A percentile compares a stretch with the other conserved stretches of the same genome.
These are phyloP conservation scores for Magnaporthiopsis rhizophila DNA, from an alignment of 2,329 filamentous ascomycete species.

Conservation along the genomic window DNA sequence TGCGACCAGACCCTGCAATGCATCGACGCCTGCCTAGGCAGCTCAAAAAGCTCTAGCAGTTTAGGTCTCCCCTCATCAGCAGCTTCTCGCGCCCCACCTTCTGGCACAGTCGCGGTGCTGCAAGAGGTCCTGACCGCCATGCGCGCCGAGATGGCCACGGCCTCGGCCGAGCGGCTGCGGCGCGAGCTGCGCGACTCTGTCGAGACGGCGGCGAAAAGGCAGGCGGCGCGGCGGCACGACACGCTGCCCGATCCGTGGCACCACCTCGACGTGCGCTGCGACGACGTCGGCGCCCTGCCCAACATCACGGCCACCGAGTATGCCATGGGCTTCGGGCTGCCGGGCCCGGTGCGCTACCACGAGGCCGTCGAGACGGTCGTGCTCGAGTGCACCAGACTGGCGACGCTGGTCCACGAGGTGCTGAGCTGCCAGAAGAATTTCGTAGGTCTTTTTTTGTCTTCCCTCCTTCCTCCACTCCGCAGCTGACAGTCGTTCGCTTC, in stretches of 20 bases:
- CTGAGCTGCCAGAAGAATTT: constrained; percentile 1
- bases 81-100: neutral
- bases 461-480: too few species aligned
- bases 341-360: neutral
- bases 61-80: neutral
- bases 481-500: neutral
- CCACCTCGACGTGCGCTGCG: constrained; percentile 1
- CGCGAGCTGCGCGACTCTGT: neutral
- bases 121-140: neutral
- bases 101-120: neutral
- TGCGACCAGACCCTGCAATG: neutral
- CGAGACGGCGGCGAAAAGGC: neutral
- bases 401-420: neutral
- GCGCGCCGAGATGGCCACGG: neutral
- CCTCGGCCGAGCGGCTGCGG: neutral
- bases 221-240: constrained; percentile 1
- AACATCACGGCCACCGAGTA: constrained; percentile 1
- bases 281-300: constrained; percentile 1
- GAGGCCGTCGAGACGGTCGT: neutral
- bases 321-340: neutral
- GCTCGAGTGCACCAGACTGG: neutral
- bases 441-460: neutral
- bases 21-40: neutral
- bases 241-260: neutral
- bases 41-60: neutral